phyloP scores from a whole-genome alignment of 768 basidiomycete species.

The Mycena filopes region DNA sequence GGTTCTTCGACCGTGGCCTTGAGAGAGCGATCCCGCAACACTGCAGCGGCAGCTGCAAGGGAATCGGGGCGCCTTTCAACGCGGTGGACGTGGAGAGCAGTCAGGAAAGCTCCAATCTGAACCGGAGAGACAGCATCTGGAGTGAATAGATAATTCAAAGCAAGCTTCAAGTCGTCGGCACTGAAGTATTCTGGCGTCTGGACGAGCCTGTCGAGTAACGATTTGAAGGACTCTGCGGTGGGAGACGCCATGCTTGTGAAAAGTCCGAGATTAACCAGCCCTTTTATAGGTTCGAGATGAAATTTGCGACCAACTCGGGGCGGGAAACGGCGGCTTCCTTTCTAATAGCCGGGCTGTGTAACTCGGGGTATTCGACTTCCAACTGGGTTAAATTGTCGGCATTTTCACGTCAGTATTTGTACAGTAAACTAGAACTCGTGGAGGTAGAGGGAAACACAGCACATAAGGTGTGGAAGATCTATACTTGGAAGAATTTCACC shows the following conservation, averaged over 20 bases:
- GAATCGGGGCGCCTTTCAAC: conserved; percentile 81
- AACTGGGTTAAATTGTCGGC: no score
- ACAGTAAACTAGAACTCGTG: no score
- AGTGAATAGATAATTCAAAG: conserved; percentile 80
- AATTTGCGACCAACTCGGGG: no score
- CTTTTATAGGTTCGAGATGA: not conserved
- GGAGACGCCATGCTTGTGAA: conserved; percentile 21
- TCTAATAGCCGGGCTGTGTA: no score
- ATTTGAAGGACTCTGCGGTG: conserved; percentile 69
- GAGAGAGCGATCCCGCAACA: conserved; percentile 76
- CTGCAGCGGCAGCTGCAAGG: conserved; percentile 81
- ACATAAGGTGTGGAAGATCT: no score
- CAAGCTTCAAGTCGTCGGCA: conserved; percentile 73
- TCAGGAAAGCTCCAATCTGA: conserved; percentile 91
- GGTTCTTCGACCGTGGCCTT: conserved; percentile 67
- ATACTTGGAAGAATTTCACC: conserved; percentile 26
- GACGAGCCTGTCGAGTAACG: conserved; percentile 80
- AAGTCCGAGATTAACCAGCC: not conserved
- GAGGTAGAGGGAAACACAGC: no score
- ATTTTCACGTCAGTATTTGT: no score
- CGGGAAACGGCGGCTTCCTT: no score
- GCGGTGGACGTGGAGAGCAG: conserved; percentile 83
- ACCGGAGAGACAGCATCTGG: conserved; percentile 70
- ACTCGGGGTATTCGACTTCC: no score
- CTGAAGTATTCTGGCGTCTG: conserved; percentile 87